Evolutionary conservation across 1,284 basidiomycete species (phyloP).

Genomic region (Ustilago lituana): DNA sequence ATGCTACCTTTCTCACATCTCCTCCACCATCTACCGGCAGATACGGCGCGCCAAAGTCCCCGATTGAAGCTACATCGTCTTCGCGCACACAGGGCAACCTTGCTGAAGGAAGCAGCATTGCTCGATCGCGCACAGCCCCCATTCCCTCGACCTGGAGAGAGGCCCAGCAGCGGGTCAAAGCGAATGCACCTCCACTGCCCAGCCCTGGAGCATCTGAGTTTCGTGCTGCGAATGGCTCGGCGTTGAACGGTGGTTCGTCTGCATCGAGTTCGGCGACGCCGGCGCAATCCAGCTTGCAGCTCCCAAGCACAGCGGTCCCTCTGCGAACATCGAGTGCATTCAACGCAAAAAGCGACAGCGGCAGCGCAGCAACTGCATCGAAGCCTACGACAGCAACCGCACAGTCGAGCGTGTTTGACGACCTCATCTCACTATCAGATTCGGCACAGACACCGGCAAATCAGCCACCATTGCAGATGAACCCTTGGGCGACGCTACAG

Average conservation of each 20-base stretch:
- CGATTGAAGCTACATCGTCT: conserved; percentile 5
- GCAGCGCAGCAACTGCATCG: conserved; percentile 2
- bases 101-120: conserved; percentile 32
- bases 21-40: conserved; percentile 18
- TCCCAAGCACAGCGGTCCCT: conserved; percentile 19
- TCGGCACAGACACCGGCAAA: conserved; percentile 13
- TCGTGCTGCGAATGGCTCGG: conserved; percentile 12
- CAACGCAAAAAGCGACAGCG: conserved; percentile 16
- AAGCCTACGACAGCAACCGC: conserved; percentile 18
- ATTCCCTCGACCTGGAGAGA: conserved; percentile 53
- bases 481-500: conserved; percentile 44
- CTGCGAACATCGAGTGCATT: conserved; percentile 36
- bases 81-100: conserved; percentile 1
- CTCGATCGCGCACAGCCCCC: conserved; percentile 50
- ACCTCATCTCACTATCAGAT: conserved; percentile 40
- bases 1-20: conserved; percentile 41
- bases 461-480: conserved; percentile 50
- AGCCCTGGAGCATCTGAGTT: conserved; percentile 13
- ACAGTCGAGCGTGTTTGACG: conserved; percentile 51
- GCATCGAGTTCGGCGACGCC: conserved; percentile 1
- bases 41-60: conserved; percentile 8
- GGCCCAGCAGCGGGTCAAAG: conserved; percentile 37
- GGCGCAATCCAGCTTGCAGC: conserved; percentile 9
- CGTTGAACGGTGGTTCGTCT: background rate
- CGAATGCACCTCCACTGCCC: conserved; percentile 28